Evolutionary conservation across 352 stramenopile species (phyloP).

Genomic region (Plasmopara halstedii): DNA sequence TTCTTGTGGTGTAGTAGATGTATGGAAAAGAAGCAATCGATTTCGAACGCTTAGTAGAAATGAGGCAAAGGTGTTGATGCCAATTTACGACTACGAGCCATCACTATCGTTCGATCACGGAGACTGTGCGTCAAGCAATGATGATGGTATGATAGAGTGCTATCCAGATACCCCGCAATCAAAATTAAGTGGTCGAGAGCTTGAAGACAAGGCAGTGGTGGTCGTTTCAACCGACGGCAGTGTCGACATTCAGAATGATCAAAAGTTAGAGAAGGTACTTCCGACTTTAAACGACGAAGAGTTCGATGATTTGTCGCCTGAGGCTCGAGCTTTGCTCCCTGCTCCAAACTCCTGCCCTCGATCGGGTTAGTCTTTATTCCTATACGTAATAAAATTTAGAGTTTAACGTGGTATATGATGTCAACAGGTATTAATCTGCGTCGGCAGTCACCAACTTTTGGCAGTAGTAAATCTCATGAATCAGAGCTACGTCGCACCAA

Average conservation of each 20-base stretch:
- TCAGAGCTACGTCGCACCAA: constrained; percentile 12
- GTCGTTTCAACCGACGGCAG: constrained; percentile 15
- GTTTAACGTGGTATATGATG: background rate
- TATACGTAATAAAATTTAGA: background rate
- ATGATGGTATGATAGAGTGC: constrained; percentile 7
- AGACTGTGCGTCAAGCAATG: constrained; percentile 11
- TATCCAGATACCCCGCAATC: constrained; percentile 17
- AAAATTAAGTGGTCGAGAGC: background rate
- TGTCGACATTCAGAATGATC: constrained; percentile 17
- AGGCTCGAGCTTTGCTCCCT: constrained; percentile 18
- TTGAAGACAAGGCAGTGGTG: constrained; percentile 18
- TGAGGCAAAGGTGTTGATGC: constrained; percentile 25
- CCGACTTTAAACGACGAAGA: background rate
- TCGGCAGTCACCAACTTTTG: constrained; percentile 19
- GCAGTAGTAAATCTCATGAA: constrained; percentile 12
- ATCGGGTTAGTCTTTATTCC: constrained; percentile 8
- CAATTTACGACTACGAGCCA: constrained; percentile 31
- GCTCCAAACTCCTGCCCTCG: constrained; percentile 25
- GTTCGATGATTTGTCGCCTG: constrained; percentile 5
- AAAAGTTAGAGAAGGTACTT: constrained; percentile 1
- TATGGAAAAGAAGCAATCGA: constrained; percentile 20
- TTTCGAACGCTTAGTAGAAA: constrained; percentile 10
- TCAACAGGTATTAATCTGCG: constrained; percentile 21
- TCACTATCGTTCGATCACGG: constrained; percentile 29
- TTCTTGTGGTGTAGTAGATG: constrained; percentile 8